phyloP scores from a whole-genome alignment of 305 asterid species.

The Fraxinus latifolia region DNA sequence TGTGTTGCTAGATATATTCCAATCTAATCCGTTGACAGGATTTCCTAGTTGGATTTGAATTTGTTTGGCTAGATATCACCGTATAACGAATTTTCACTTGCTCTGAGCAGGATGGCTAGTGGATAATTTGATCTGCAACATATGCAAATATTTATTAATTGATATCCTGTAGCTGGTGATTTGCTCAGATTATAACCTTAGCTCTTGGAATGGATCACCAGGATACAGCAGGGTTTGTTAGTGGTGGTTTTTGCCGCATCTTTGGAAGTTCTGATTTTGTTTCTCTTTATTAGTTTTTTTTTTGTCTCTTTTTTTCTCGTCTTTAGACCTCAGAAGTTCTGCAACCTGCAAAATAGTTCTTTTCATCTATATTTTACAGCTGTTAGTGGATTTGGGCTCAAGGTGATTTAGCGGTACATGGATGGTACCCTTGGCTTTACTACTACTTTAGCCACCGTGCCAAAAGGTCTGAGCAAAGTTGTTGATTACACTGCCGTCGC shows the following conservation, averaged over 20 bases:
- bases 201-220: conserved; percentile 49
- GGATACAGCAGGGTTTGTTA: conserved; percentile 67
- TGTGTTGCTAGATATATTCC: background rate
- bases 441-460: conserved; percentile 26
- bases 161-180: conserved; percentile 27
- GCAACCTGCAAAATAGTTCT: conserved; percentile 19
- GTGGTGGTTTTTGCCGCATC: conserved; percentile 46
- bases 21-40: background rate
- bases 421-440: conserved; percentile 38
- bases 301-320: background rate
- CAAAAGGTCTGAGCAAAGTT: conserved; percentile 27
- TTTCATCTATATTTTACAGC: conserved; percentile 3
- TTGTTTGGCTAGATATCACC: background rate
- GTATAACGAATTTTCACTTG: conserved; percentile 17
- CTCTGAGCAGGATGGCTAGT: conserved; percentile 39
- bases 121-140: conserved; percentile 8
- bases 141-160: conserved; percentile 8
- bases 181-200: conserved; percentile 15
- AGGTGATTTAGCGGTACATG: conserved; percentile 39
- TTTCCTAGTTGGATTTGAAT: background rate
- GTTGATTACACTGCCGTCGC: conserved; percentile 21
- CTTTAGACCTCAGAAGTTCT: conserved; percentile 20
- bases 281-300: conserved; percentile 11
- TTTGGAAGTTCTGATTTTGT: conserved; percentile 17
- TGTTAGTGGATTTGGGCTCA: conserved; percentile 23